Percentiles rank a stretch among this genome's conserved stretches.
phyloP scores from a whole-genome alignment of 2,329 filamentous ascomycete genomes.

The Alternaria sp. region DNA sequence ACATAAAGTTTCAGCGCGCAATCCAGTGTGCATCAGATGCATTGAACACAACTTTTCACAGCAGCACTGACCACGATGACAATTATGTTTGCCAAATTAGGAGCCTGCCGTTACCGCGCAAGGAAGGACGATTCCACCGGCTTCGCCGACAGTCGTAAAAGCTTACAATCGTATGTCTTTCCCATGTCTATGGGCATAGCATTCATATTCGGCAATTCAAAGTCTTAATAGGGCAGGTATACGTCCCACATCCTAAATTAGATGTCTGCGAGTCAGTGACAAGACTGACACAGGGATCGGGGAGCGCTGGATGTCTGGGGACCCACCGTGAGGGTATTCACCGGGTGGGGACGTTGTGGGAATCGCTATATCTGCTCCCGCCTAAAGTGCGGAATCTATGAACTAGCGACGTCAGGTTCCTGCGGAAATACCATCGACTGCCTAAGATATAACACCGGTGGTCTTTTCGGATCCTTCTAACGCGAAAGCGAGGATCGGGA shows the following conservation, averaged over 20 bases:
- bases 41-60: neutral
- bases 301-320: neutral
- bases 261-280: conserved; percentile 7
- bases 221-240: conserved; percentile 2
- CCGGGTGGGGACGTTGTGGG: neutral
- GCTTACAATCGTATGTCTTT: conserved; percentile 8
- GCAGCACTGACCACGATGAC: neutral
- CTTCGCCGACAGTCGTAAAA: neutral
- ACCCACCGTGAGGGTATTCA: neutral
- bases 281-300: neutral
- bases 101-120: neutral
- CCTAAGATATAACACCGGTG: conserved; percentile 3
- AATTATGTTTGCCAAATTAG: neutral
- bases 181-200: neutral
- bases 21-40: neutral
- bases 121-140: neutral
- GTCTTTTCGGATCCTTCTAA: neutral
- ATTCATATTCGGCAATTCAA: neutral
- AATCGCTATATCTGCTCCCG: neutral
- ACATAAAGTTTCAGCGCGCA: neutral
- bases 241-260: neutral
- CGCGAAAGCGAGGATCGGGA: neutral
- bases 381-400: conserved; percentile 3
- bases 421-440: neutral
- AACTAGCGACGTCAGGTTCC: neutral